A percentile compares a stretch with the other conserved stretches of the same genome.
phyloP scores from a whole-genome alignment of 768 basidiomycete species.

The Sistotremastrum suecicum region DNA sequence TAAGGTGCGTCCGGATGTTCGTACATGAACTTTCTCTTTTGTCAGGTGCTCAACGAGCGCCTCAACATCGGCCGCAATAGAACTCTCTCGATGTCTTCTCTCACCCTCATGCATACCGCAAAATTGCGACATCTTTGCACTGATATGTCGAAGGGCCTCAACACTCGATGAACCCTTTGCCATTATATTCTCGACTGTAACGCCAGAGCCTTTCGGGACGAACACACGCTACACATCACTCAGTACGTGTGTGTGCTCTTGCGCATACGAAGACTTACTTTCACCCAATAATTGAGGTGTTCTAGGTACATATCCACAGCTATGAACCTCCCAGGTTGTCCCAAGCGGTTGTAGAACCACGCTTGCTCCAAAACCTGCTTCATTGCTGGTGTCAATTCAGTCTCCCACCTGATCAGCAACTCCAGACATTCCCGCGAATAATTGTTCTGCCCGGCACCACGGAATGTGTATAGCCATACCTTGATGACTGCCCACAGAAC shows the following conservation, averaged over 20 bases:
- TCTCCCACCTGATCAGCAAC: conserved; percentile 9
- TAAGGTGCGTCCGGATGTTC: conserved; percentile 3
- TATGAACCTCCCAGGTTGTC: conserved; percentile 13
- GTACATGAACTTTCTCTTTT: conserved; percentile 5
- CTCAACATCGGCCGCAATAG: conserved; percentile 12
- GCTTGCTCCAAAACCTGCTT: conserved; percentile 10
- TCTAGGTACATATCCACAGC: conserved; percentile 18
- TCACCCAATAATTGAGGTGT: conserved; percentile 17
- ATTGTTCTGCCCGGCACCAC: conserved; percentile 20
- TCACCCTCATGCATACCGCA: conserved; percentile 13
- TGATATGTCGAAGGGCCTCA: conserved; percentile 16
- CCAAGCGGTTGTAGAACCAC: conserved; percentile 19
- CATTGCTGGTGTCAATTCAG: conserved; percentile 8
- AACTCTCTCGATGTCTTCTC: conserved; percentile 11
- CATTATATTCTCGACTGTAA: conserved; percentile 15
- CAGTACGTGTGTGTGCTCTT: neutral
- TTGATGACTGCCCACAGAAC: conserved; percentile 15
- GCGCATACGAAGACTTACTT: conserved; percentile 13
- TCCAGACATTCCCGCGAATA: conserved; percentile 18
- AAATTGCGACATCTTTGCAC: conserved; percentile 8
- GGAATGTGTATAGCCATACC: conserved; percentile 15
- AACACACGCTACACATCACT: conserved; percentile 11
- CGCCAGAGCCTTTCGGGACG: conserved; percentile 15
- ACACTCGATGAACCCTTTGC: conserved; percentile 18
- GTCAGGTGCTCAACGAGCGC: conserved; percentile 12